Evolutionary conservation across 768 basidiomycete species (phyloP), one percentile per base, ranked within the genome.

Genomic region (Candolleomyces eurysporus): DNA sequence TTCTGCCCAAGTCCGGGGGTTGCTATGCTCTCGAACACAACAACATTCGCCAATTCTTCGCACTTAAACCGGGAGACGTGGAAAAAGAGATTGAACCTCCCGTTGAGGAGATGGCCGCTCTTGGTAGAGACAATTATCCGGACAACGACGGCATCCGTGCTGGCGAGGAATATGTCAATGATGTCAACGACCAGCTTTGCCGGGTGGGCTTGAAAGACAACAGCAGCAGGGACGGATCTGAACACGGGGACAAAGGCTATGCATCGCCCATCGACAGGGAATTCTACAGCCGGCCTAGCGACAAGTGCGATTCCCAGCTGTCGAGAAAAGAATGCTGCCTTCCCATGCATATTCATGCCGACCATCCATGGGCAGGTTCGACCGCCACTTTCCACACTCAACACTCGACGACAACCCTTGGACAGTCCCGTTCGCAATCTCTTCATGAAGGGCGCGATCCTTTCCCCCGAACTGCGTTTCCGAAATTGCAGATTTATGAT

Each of bases 401-500:
- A 13, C 57, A 58, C 10, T 69, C 73, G 50, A 69, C 71, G 13
- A 75, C 75, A 6, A 68, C 77, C n/a, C 76, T 74, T 39, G 36
- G 40, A 46, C 62, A 71, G 11, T 68, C 76, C 10, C 69, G 71
- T 19, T 78, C 75, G 26, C 74, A 79, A 56, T 83, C 83, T 14
- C 70, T 65, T 31, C 69, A 73, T 22, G 66, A 61, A 31, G 75
- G 74, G 52, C 72, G 70, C 32, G 71, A 72, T 60, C 66, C 63
- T 16, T 75, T 76, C 8, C 72, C 88, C 5, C 89, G 92, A 69
- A 86, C 88, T 14, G 91, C 96, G 22, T 98, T 95, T 75, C 84
- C 98, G 66, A 99, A 98, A 78, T 96, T 99, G 77, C 98, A 99
- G 77, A 94, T 99, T 49, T 97, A 97, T 72, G 92, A 97, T 76